Base-by-base conservation (phyloP, 352 stramenopile genomes). In the Aphanomyces astaci region DNA sequence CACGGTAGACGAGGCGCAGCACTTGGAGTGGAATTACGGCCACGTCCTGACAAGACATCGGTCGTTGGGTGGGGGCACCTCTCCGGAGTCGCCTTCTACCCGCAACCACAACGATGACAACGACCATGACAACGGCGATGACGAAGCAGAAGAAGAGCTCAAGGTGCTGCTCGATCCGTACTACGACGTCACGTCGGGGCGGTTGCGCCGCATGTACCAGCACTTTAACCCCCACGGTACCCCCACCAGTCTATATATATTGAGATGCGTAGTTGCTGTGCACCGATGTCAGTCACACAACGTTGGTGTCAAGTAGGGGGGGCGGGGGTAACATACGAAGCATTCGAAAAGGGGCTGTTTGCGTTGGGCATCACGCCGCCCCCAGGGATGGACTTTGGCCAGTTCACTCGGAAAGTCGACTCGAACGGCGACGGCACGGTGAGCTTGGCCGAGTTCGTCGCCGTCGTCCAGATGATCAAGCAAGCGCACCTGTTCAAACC, bases 381-480 rank as follows among this genome's bases (percentile, higher is more conserved):
- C 9, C 72, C 86, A 22, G 74, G 91, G 43, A 75, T 80, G 0
- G 76, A 87, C 55, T 93, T 94, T 46, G 75, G 75, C 11, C 66
- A 70, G 9, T 90, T 95, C 65, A 86, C 92, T 30, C 45, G 75
- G 0, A 85, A 90, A 57, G 75, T 94, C 9, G 86, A 95, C 64
- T 78, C 89, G 60, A 84, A 95, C 60, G 73, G 82, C 54, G 92
- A 87, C 73, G 86, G 86, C 24, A 78, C 82, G 25, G 93, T 96
- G 66, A 86, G 86, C 43, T 92, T 86, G 71, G 76, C 87, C 27
- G 86, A 96, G 62, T 96, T 96, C 73, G 72, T 90, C 60, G 80
- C 87, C 36, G 84, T 83, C n/a, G 86, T 96, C 31, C 87, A 94
- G 49, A 85, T 90, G 69, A 90, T 96, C 68, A 96, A 96, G 70